phyloP scores from a whole-genome alignment of 2,329 filamentous ascomycete species.

The Emmonsiellopsis sp. region DNA sequence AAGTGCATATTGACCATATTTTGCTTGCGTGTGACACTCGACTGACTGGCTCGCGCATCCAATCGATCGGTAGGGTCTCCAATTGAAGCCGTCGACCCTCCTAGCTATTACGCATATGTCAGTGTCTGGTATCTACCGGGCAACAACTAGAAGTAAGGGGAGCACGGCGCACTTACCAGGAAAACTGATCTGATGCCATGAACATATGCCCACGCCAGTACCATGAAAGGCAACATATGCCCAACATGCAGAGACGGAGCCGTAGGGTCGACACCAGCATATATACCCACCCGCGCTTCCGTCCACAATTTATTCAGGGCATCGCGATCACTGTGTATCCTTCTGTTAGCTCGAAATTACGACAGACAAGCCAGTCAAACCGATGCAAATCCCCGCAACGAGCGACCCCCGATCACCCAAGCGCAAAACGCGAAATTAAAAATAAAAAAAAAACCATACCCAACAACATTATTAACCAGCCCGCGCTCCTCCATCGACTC shows the following conservation, averaged over 20 bases:
- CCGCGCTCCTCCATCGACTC: slow-evolving; percentile 37
- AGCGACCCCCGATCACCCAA: no score
- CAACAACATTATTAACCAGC: slow-evolving; percentile 37
- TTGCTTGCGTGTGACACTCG: slow-evolving; percentile 30
- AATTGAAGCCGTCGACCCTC: slow-evolving; percentile 36
- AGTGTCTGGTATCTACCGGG: background rate
- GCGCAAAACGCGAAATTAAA: no score
- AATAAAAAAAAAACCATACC: slow-evolving; percentile 21
- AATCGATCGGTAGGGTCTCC: slow-evolving; percentile 39
- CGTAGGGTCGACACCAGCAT: slow-evolving; percentile 41
- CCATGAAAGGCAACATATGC: slow-evolving; percentile 43
- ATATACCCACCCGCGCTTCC: slow-evolving; percentile 37
- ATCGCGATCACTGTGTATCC: slow-evolving; percentile 28
- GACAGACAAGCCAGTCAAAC: no score
- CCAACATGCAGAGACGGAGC: slow-evolving; percentile 42
- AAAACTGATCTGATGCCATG: slow-evolving; percentile 38
- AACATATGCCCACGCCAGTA: slow-evolving; percentile 40
- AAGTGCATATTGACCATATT: slow-evolving; percentile 42
- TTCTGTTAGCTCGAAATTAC: background rate
- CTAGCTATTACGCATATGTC: slow-evolving; percentile 27
- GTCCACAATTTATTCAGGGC: slow-evolving; percentile 35
- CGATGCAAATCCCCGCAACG: no score
- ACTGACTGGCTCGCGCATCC: slow-evolving; percentile 28
- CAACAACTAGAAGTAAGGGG: background rate
- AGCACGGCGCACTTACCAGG: slow-evolving; percentile 27